Percentiles rank a stretch among this genome's conserved stretches.
Evolutionary conservation across 176 grass and related monocot genomes (phyloP).

Genomic region (Bolboschoenus planiculmis): DNA sequence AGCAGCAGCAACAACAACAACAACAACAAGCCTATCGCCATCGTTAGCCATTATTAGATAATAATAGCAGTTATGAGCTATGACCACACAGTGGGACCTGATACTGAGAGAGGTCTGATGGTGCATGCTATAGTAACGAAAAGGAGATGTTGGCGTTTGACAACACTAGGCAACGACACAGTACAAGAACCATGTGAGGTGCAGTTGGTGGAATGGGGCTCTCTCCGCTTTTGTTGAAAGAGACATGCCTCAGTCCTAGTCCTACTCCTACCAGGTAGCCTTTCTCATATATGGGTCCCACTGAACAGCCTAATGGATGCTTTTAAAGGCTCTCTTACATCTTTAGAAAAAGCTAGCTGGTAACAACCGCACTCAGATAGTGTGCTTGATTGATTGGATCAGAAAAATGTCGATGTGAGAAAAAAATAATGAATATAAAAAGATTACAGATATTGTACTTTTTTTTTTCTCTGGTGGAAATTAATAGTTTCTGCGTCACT

Average conservation of each 20-base stretch:
- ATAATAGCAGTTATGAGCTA: background rate
- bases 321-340: background rate
- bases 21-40: background rate
- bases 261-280: no score
- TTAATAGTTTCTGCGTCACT: background rate
- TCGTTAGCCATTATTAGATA: background rate
- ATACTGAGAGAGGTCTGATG: background rate
- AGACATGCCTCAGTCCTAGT: no score
- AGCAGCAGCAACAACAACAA: no score
- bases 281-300: background rate
- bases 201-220: constrained; percentile 8
- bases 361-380: background rate
- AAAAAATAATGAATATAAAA: background rate
- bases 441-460: background rate
- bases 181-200: constrained; percentile 6
- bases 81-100: constrained; percentile 1
- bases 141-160: background rate
- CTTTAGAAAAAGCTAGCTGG: background rate
- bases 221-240: constrained; percentile 6
- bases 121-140: background rate
- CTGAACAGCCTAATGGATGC: background rate
- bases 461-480: background rate
- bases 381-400: background rate
- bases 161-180: background rate
- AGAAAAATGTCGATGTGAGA: background rate